phyloP scores from a whole-genome alignment of 768 basidiomycete genomes.

The Kwoniella mangroviensis region DNA sequence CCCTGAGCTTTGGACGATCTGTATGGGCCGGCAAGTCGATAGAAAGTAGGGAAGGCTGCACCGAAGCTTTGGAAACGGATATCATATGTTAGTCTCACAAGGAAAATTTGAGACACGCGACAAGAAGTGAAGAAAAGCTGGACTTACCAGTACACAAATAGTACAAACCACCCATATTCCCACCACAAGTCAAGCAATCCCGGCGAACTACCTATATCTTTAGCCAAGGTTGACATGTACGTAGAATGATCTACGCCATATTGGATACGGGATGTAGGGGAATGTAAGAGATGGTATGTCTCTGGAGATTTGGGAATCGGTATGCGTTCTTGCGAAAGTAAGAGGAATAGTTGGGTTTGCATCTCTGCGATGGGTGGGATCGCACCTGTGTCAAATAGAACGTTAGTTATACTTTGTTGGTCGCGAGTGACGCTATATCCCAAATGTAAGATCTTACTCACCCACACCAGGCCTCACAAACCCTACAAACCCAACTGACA shows the following conservation, averaged over 20 bases:
- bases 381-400: conserved; percentile 58
- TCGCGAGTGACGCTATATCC: too few species aligned
- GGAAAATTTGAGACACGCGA: not conserved
- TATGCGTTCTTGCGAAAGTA: conserved; percentile 58
- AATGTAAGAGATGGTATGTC: conserved; percentile 65
- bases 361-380: conserved; percentile 69
- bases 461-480: conserved; percentile 68
- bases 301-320: conserved; percentile 61
- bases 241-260: conserved; percentile 67
- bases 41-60: conserved; percentile 67
- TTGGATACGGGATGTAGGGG: conserved; percentile 64
- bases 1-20: conserved; percentile 59
- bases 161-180: conserved; percentile 63
- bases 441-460: conserved; percentile 40
- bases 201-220: conserved; percentile 66
- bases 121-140: not conserved
- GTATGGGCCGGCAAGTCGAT: conserved; percentile 66
- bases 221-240: conserved; percentile 66
- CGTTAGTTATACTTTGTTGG: too few species aligned
- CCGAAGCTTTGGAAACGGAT: conserved; percentile 61
- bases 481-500: conserved; percentile 65
- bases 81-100: not conserved
- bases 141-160: conserved; percentile 65
- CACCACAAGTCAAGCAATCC: conserved; percentile 62
- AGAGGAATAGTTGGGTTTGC: conserved; percentile 67